A percentile compares a stretch with the other conserved stretches of the same genome.
Conservation (phyloP, 371 early-diverging fungal genomes). For the Rhizopus arrhizus region DNA sequence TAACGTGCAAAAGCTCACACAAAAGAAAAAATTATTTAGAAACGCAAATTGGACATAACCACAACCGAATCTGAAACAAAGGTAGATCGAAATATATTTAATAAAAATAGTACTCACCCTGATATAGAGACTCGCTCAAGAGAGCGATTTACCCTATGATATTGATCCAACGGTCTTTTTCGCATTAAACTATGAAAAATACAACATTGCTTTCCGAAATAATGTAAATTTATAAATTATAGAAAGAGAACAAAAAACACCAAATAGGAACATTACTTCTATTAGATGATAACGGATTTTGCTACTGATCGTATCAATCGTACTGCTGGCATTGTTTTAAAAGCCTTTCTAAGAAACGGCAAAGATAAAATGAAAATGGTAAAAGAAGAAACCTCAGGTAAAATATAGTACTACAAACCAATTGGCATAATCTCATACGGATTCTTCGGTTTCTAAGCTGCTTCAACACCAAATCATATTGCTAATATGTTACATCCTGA, state of each 20-base stretch:
- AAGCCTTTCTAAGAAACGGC: constrained; percentile 56
- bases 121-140: background rate
- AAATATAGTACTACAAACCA: background rate
- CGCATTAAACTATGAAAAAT: constrained; percentile 74
- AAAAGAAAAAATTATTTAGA: constrained; percentile 61
- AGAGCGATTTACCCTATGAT: constrained; percentile 33
- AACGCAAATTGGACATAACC: constrained; percentile 53
- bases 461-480: constrained; percentile 61
- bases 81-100: constrained; percentile 9
- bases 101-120: background rate
- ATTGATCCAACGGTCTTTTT: constrained; percentile 63
- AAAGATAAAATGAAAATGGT: constrained; percentile 55
- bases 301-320: constrained; percentile 68
- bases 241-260: no score
- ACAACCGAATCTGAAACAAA: constrained; percentile 30
- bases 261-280: no score
- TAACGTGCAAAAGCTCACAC: constrained; percentile 4
- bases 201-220: constrained; percentile 78
- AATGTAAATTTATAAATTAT: constrained; percentile 30
- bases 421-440: background rate
- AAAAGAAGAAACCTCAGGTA: constrained; percentile 59
- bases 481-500: constrained; percentile 52
- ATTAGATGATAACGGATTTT: constrained; percentile 54
- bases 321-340: constrained; percentile 67
- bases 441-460: constrained; percentile 30